Base-by-base conservation (phyloP, 495 filamentous ascomycete species). In the Neohortaea acidophila region DNA sequence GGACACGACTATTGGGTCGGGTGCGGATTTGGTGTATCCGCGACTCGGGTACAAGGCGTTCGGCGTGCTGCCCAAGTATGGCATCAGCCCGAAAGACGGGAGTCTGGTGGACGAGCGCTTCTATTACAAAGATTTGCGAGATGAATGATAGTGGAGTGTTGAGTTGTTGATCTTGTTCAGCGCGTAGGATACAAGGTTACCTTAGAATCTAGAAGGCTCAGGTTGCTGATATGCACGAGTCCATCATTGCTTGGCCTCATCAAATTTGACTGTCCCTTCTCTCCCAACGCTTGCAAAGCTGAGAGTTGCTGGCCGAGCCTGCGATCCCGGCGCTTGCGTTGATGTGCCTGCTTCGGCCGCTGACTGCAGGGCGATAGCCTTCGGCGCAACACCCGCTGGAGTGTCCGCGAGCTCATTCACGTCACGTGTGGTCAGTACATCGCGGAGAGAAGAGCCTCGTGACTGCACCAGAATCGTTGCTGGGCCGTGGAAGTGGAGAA, bases 401-500 rank as follows among this genome's bases (percentile, higher is more conserved):
- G 64, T 48, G 44, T 80, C 75, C 0, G 89, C 87, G 22, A 92
- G 72, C 60, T 94, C 89, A 42, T 85, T 84, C 38, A 93, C 70
- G 38, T 96, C 81, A 12, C 70, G 68, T 9, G 62, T 61, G 13
- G 72, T 77, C 36, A 97, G 58, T 4, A 81, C 69, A 49, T 97
- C 89, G 31, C 72, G 70, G 14, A 92, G 59, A 1, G 78, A 62
- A 8, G 79, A 68, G 5, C 75, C 82, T 14, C 86, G 74, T 18
- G 82, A 84, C 50, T 92, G 89, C 49, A 97, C 59, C 17, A 96
- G 64, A 23, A 97, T 67, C 3, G 77, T 93, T 2, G 69, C 72
- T 15, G 89, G 89, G 0, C 89, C 89, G 18, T 77, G 68, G 51
- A 97, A 94, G 49, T 81, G 77, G 17, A 96, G 62, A 53, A 96